phyloP scores from a whole-genome alignment of 208 protist species.

The Trypanosoma scelopori region DNA sequence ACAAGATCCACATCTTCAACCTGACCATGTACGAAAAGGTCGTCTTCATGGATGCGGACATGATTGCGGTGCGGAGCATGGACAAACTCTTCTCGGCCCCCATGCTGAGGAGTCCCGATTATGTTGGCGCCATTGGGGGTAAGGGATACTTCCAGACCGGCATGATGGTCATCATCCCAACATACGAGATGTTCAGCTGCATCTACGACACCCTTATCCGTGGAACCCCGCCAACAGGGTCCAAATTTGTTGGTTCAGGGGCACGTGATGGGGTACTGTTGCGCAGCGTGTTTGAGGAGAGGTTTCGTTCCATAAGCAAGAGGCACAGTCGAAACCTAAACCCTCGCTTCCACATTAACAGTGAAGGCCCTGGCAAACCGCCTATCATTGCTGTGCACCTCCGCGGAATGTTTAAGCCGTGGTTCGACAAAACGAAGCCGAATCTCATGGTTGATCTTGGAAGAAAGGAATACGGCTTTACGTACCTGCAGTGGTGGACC shows the following conservation, averaged over 20 bases:
- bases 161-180: conserved; percentile 35
- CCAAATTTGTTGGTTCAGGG: conserved; percentile 11
- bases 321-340: conserved; percentile 35
- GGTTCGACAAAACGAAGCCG: conserved; percentile 25
- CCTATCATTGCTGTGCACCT: conserved; percentile 24
- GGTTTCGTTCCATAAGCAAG: conserved; percentile 12
- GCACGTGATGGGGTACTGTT: conserved; percentile 32
- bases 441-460: conserved; percentile 3
- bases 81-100: conserved; percentile 24
- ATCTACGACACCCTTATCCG: conserved; percentile 15
- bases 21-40: conserved; percentile 42
- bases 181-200: conserved; percentile 15
- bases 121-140: conserved; percentile 27
- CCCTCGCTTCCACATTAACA: conserved; percentile 10
- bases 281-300: conserved; percentile 18
- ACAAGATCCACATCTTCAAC: conserved; percentile 44
- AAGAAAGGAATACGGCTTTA: conserved; percentile 34
- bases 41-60: conserved; percentile 42
- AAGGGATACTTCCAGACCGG: conserved; percentile 38
- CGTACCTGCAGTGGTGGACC: conserved; percentile 35
- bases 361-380: not conserved
- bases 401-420: conserved; percentile 33
- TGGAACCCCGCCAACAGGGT: conserved; percentile 1
- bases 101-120: not conserved
- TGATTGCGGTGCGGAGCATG: conserved; percentile 27